These are phyloP conservation scores for Dissoconium aciculare DNA, from an alignment of 2,329 filamentous ascomycete species.

Conservation along the genomic window DNA sequence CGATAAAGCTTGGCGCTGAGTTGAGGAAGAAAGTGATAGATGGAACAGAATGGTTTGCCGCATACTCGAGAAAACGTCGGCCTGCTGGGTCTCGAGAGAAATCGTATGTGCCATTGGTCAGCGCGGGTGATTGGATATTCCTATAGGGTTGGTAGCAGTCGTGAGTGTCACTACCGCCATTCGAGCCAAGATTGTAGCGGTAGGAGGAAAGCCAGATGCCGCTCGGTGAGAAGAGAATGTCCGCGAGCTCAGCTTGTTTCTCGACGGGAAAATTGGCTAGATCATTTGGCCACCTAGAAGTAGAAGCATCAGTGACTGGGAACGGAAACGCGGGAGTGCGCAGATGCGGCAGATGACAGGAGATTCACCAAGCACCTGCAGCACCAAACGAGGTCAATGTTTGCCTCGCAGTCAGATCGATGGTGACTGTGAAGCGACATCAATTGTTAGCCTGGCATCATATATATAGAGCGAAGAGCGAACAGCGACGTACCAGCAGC, in stretches of 20 bases:
- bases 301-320: neutral
- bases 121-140: neutral
- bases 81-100: neutral
- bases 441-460: no score
- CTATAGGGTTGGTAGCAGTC: neutral
- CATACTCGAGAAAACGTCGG: neutral
- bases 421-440: neutral
- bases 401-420: neutral
- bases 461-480: no score
- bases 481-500: no score
- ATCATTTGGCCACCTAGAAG: neutral
- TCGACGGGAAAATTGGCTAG: neutral
- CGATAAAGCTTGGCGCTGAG: neutral
- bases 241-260: neutral
- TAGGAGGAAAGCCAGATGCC: neutral
- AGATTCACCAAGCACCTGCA: neutral
- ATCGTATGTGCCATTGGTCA: neutral
- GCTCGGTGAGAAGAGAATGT: neutral
- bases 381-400: slow-evolving; percentile 1
- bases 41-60: neutral
- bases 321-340: no score
- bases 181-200: neutral
- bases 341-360: neutral
- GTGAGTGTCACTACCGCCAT: neutral
- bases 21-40: neutral